Evolutionary conservation across 2,329 filamentous ascomycete genomes (phyloP), one percentile per base, ranked within the genome.

Genomic region (Aschersonia sp.): DNA sequence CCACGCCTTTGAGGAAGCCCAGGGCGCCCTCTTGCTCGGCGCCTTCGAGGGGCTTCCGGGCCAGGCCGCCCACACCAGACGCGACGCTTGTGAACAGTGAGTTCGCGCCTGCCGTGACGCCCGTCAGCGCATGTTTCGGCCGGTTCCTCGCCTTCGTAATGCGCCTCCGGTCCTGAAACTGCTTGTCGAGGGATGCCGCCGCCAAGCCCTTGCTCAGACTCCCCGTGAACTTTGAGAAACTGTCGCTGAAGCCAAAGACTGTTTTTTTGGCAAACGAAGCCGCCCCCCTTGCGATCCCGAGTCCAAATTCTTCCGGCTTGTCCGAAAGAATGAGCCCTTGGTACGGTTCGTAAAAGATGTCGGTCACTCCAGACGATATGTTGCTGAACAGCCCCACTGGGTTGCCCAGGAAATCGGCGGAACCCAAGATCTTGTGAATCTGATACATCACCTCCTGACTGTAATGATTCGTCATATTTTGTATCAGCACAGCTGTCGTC

Each of bases 311-410:
- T 63, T 97, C 90, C 2, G 92, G 94, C 55, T 86, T 80, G 63
- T 98, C 92, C 1, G 89, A 94, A 74, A 94, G 87, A 63, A 98
- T 94, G 45, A 98, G 78, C 29, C 94, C 87, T 69, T 98, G 92
- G 68, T 98, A 98, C 39, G 92, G 92, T 63, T 98, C 94, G 71
- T 98, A 98, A 70, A 98, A 98, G 61, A 98, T 95, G 62, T 96
- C 92, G 22, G 87, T 89, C 47, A 98, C 87, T 56, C 94, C 92
- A 43, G 92, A 98, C 57, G 87, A 94, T 64, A 98, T 85, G 61
- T 90, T 98, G 70, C 94, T 97, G 79, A 98, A 98, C 42, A 98
- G 72, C 43, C 92, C 92, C 12, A 98, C 94, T 0, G 92, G 92
- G 57, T 98, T 98, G 39, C 92, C 92, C 5, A 98, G 73, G 75